Evolutionary conservation across 805 yeast genomes (phyloP), one percentile per base, ranked within the genome.

Genomic region (Candida boidinii): DNA sequence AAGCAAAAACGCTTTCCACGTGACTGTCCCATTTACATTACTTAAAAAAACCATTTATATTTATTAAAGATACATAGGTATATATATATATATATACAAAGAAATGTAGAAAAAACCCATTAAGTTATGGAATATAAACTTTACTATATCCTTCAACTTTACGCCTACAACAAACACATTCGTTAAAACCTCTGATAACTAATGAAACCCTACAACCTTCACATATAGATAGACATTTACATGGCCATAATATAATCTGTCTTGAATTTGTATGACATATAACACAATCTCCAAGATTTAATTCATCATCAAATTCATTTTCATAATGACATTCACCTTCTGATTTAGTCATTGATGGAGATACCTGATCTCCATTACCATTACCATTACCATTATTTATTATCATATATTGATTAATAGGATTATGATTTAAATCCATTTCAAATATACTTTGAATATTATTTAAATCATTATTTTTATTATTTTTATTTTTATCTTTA

Each of bases 231-330:
- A 88, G 73, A 54, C 96, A 88, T 45, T 76, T 73, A 51, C 96
- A 88, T 0, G 96, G 96, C 96, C 96, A 88, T 3, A 90, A 62
- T 7, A 88, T 76, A 26, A 88, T 72, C 36, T 79, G 82, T 42
- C 96, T 66, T 5, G 76, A 70, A 37, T 79, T 74, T 5, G 68
- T 65, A 44, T 81, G 90, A 52, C 96, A 88, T 3, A 88, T 79
- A 6, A 84, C 94, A 56, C 96, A 87, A 5, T 63, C 61, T 5
- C 62, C 59, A 11, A 57, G 45, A 18, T 53, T 53, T 5, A 53
- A 41, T 7, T 55, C 61, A 7, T 54, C 60, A 2, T 52, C 53
- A 12, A 44, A 48, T 7, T 45, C 47, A 9, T 35, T 26, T 11
- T 35, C 43, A n/a, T 36, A 5, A n/a, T 11, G 5, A 10, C 9